Percentiles rank a stretch among this genome's conserved stretches.
Evolutionary conservation across 208 protist genomes (phyloP).

Genomic region (Wallacemonas rigidus): DNA sequence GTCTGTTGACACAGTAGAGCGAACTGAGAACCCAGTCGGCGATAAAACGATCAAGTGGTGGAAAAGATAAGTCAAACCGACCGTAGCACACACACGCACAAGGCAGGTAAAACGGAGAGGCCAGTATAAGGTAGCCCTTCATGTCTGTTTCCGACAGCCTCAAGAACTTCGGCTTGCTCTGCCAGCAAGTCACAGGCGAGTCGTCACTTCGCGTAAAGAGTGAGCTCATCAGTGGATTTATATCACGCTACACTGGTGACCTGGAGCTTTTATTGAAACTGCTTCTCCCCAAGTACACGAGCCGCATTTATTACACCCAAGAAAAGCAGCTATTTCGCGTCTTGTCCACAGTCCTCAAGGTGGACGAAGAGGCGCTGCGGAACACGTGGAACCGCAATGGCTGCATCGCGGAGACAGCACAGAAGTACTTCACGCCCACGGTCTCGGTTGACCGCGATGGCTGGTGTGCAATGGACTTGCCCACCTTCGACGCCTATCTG

Average conservation of each 20-base stretch:
- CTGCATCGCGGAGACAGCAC: constrained; percentile 65
- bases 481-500: constrained; percentile 39
- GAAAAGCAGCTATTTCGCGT: constrained; percentile 81
- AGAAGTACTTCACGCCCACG: constrained; percentile 34
- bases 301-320: constrained; percentile 69
- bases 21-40: too few relatives aligned
- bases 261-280: constrained; percentile 62
- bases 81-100: too few relatives aligned
- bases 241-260: constrained; percentile 48
- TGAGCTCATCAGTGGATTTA: constrained; percentile 59
- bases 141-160: constrained; percentile 15
- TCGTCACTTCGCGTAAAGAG: constrained; percentile 62
- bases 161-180: constrained; percentile 58
- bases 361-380: constrained; percentile 40
- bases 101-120: too few relatives aligned
- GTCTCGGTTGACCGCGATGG: constrained; percentile 25
- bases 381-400: constrained; percentile 57
- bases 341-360: constrained; percentile 37
- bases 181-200: constrained; percentile 49
- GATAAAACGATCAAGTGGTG: too few relatives aligned
- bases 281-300: constrained; percentile 69
- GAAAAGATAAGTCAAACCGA: too few relatives aligned
- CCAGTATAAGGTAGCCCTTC: background rate
- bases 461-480: constrained; percentile 34
- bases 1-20: too few relatives aligned